phyloP scores from a whole-genome alignment of 257 asterid genomes.

The Handroanthus guayacan region DNA sequence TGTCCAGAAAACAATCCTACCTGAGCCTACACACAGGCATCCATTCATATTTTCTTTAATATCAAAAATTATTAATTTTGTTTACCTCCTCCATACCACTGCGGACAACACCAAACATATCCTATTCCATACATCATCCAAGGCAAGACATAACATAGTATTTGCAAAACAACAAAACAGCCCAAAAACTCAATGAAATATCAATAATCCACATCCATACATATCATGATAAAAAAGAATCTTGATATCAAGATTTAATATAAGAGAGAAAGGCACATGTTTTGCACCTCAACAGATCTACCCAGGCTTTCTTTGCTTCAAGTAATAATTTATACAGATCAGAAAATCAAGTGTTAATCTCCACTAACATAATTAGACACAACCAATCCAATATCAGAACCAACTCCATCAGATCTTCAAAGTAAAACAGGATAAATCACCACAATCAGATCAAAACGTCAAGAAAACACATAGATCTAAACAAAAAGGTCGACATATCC shows the following conservation, averaged over 20 bases:
- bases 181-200: not conserved
- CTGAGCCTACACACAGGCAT: constrained; percentile 98
- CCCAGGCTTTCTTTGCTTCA: not conserved
- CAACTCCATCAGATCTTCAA: not conserved
- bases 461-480: constrained; percentile 21
- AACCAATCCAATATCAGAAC: not conserved
- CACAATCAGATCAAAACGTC: not conserved
- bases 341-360: not conserved
- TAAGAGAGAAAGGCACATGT: not conserved
- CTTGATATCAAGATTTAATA: not conserved
- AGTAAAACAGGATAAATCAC: not conserved
- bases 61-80: constrained; percentile 40
- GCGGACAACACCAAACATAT: constrained; percentile 32
- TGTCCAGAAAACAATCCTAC: constrained; percentile 88
- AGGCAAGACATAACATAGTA: not conserved
- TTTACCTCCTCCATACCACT: constrained; percentile 49
- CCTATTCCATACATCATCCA: constrained; percentile 24
- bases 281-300: not conserved
- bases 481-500: not conserved
- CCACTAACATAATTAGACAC: not conserved
- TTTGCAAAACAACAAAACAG: not conserved
- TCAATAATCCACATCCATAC: not conserved
- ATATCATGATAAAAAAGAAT: not conserved
- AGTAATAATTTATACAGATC: not conserved
- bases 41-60: constrained; percentile 68